These are phyloP conservation scores for Starmerella bombi DNA, from an alignment of 805 yeast genomes.

Conservation along the genomic window DNA sequence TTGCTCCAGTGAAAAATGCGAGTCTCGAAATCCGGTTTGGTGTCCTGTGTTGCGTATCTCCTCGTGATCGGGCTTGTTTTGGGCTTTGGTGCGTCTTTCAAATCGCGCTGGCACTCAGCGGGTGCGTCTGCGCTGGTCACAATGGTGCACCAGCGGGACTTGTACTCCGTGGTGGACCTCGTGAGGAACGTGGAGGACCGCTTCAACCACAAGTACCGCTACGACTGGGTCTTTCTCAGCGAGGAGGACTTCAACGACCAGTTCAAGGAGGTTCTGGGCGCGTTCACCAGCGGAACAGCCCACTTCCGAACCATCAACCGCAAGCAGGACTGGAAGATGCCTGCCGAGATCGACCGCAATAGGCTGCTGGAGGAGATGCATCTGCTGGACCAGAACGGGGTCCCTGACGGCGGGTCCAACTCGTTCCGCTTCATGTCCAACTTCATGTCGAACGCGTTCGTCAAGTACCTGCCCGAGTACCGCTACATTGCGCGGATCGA, in stretches of 20 bases:
- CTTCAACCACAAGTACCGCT: conserved; percentile 86
- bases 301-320: conserved; percentile 57
- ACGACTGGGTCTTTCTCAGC: conserved; percentile 84
- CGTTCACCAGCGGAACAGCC: conserved; percentile 46
- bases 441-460: conserved; percentile 75
- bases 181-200: conserved; percentile 59
- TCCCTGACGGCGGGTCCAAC: conserved; percentile 69
- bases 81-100: too few species aligned
- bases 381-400: conserved; percentile 27
- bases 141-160: conserved; percentile 10
- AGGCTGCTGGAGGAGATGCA: conserved; percentile 58
- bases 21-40: too few species aligned
- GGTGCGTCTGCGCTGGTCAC: conserved; percentile 13
- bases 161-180: conserved; percentile 3
- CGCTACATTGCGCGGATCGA: conserved; percentile 97
- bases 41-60: too few species aligned
- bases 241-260: conserved; percentile 59
- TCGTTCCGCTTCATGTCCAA: conserved; percentile 93
- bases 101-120: too few species aligned
- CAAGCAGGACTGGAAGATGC: conserved; percentile 56
- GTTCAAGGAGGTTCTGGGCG: conserved; percentile 42
- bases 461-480: conserved; percentile 55
- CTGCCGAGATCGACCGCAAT: conserved; percentile 39
- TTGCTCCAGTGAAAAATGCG: too few species aligned
- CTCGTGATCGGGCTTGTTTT: too few species aligned